Evolutionary conservation across 75 land plant genomes (phyloP).

Genomic region (Sequoia sempervirens): DNA sequence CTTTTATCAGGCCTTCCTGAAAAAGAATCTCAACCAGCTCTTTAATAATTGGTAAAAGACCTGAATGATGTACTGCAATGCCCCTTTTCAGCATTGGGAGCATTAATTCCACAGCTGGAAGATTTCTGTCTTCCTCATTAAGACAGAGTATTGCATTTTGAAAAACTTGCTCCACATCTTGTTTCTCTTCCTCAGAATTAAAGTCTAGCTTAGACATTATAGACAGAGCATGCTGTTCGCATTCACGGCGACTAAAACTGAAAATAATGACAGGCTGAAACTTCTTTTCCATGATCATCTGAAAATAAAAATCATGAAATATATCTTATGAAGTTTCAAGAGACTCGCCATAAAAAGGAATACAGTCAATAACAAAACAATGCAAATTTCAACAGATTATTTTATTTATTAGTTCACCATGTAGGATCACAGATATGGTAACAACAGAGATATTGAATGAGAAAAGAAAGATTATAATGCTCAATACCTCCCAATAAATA

Average conservation of each 20-base stretch:
- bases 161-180: slow-evolving; percentile 54
- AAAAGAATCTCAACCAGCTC: slow-evolving; percentile 54
- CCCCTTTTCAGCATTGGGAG: slow-evolving; percentile 50
- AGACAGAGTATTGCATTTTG: slow-evolving; percentile 63
- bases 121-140: slow-evolving; percentile 74
- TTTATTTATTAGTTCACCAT: neutral
- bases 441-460: neutral
- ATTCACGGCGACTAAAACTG: no score
- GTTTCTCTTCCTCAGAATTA: no score
- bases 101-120: slow-evolving; percentile 45
- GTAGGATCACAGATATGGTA: neutral
- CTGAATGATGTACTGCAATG: slow-evolving; percentile 59
- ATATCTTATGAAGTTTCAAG: neutral
- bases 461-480: neutral
- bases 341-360: neutral
- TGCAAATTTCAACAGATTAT: neutral
- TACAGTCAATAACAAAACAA: neutral
- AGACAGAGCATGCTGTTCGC: no score
- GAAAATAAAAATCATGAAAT: slow-evolving; percentile 8
- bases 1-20: slow-evolving; percentile 58
- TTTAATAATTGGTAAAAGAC: slow-evolving; percentile 56
- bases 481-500: neutral
- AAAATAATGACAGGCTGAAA: no score
- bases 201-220: no score
- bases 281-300: no score